Evolutionary conservation across 331 rosid genomes (phyloP), one percentile per base, ranked within the genome.

Genomic region (Malus hybrid): DNA sequence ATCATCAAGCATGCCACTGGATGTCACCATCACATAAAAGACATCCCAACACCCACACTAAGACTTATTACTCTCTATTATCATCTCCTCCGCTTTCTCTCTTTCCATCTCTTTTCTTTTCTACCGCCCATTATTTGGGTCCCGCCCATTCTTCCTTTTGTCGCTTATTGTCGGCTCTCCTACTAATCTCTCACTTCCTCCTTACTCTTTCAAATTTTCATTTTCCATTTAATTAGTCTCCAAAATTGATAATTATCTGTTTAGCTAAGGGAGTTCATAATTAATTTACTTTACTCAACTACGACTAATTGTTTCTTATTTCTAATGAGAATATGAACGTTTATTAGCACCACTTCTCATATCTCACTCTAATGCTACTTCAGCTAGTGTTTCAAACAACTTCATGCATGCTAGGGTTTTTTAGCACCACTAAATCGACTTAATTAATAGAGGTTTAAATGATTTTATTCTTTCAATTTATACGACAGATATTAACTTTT

Each of bases 41-140:
- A 62, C 67, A 48, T 27, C 31, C 32, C 54, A 20, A 62, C 60
- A 65, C 78, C 78, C 52, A 63, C 75, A 73, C 74, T 33, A 46
- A 36, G 67, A 80, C 76, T 80, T 22, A 42, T 42, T 42, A 20
- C 29, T 52, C 24, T 74, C n/a, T 61, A 36, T 14, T 42, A 42
- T 42, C 14, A 42, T 3, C 48, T 10, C 48, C 48, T 42, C 48
- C 48, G 48, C 48, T 42, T 42, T 42, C 48, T 42, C 48, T 42
- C 48, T 42, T 42, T 42, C 48, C 48, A 42, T 42, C 48, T 42
- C 48, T 42, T 42, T 42, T 42, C 48, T 42, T 63, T 60, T 56
- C 71, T 60, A 31, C 63, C 72, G 62, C 86, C 46, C 78, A 75
- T 52, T 65, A 79, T 36, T 54, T 79, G 86, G 86, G 80, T 54